Evolutionary conservation across 306 rosid genomes (phyloP).

Genomic region (Cucurbita moschata): DNA sequence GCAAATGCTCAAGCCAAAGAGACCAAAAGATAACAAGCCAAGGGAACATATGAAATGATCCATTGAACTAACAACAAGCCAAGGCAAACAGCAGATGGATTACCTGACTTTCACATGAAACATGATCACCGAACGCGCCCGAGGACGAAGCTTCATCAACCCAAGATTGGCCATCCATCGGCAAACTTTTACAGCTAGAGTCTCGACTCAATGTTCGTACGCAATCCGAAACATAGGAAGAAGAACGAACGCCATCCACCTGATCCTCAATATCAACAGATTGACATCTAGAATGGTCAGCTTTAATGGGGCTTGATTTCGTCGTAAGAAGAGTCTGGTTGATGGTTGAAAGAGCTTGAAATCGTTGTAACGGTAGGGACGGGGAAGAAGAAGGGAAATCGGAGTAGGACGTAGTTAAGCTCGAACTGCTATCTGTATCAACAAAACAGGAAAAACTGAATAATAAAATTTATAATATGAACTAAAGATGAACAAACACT

Average conservation of each 20-base stretch:
- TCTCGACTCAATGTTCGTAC: constrained; percentile 22
- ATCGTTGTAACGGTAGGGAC: constrained; percentile 56
- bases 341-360: constrained; percentile 64
- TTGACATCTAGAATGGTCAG: constrained; percentile 30
- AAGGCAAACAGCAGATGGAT: neutral
- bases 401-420: constrained; percentile 33
- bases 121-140: constrained; percentile 16
- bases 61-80: neutral
- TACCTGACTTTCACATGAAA: constrained; percentile 56
- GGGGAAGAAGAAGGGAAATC: constrained; percentile 44
- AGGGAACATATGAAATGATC: neutral
- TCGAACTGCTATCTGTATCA: constrained; percentile 40
- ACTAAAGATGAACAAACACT: neutral
- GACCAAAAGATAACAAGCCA: neutral
- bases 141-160: constrained; percentile 30
- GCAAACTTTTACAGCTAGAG: constrained; percentile 41
- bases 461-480: constrained; percentile 1
- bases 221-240: constrained; percentile 28
- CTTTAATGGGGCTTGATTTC: constrained; percentile 17
- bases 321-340: constrained; percentile 38
- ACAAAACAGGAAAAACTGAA: neutral
- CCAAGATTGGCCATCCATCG: constrained; percentile 34
- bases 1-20: neutral
- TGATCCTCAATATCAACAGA: constrained; percentile 41
- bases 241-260: constrained; percentile 18